Base-by-base conservation (phyloP, 345 rosid species). In the Pistacia integerrima region DNA sequence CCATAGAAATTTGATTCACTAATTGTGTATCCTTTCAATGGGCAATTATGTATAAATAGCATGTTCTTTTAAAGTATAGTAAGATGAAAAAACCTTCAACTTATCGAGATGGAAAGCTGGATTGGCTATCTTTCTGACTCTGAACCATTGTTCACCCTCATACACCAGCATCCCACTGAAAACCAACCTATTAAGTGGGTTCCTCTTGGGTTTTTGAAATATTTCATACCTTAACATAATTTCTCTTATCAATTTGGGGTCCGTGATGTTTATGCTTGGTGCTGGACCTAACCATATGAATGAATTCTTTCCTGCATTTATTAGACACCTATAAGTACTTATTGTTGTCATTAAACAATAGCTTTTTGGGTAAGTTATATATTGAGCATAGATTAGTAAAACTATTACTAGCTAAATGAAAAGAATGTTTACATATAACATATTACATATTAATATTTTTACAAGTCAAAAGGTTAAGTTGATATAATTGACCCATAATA, bases 31-130 rank as follows among this genome's bases (percentile, higher is more conserved):
- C 41, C 41, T 36, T 41, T 41, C 44, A 5, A 41, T 41, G 7
- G 44, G 44, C 44, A 41, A 51, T 51, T 51, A 51, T 51, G 55
- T 51, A 3, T 51, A 12, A 3, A 3, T 11, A 2, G 55, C 16
- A 38, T 41, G 55, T 25, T 20, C 5, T n/a, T n/a, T 10, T 44
- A 46, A n/a, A 44, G 25, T 1, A 4, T 11, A 52, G 16, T 16
- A 12, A 52, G 30, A 20, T 18, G 46, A 25, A 20, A 1, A 28
- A 8, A 91, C 95, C 86, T 88, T 91, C 75, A 91, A 83, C 65
- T 89, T 91, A 64, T 89, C 88, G 60, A 69, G 72, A 77, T 89
- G 88, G 77, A 91, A 91, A 38, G 91, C 88, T 1, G 89, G 95
- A 46, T 82, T 80, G 56, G 84, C 79, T 55, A 86, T 86, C 83